Evolutionary conservation across 2,329 filamentous ascomycete genomes (phyloP).

Genomic region (Acephala macrosclerotiorum): DNA sequence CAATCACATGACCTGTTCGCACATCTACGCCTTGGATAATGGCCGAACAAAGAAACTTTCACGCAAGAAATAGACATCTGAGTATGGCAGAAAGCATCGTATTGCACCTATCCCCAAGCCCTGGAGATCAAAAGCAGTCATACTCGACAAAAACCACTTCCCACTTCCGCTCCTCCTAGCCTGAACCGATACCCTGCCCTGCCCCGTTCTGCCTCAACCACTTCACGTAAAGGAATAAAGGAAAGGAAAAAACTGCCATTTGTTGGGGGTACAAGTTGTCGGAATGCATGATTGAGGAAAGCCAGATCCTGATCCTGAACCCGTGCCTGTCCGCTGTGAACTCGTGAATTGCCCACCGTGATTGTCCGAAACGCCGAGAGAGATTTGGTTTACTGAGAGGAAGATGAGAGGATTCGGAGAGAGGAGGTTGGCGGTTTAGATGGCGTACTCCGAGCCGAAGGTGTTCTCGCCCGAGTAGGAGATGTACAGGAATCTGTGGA

Average conservation of each 20-base stretch:
- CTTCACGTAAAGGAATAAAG: constrained; percentile 25
- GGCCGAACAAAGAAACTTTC: too few relatives aligned
- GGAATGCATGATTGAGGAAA: neutral
- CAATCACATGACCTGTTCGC: too few relatives aligned
- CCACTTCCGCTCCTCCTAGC: constrained; percentile 9
- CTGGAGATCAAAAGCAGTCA: constrained; percentile 30
- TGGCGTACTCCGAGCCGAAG: constrained; percentile 73
- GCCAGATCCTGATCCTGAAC: too few relatives aligned
- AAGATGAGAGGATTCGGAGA: constrained; percentile 7
- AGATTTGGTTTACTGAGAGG: constrained; percentile 12
- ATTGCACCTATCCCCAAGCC: constrained; percentile 38
- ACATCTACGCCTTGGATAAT: too few relatives aligned
- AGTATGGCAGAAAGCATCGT: constrained; percentile 38
- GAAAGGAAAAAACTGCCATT: constrained; percentile 34
- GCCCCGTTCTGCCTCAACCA: neutral
- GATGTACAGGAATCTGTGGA: constrained; percentile 82
- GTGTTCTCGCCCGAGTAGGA: constrained; percentile 99
- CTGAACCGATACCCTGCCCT: constrained; percentile 5
- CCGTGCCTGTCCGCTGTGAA: neutral
- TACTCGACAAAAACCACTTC: constrained; percentile 5
- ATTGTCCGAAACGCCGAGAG: constrained; percentile 11
- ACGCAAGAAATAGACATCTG: neutral
- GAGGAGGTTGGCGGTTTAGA: constrained; percentile 2
- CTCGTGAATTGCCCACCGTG: neutral
- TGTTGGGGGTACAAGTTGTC: neutral